phyloP scores from a whole-genome alignment of 371 early-diverging fungal genomes.

The Blyttiomyces sp. region DNA sequence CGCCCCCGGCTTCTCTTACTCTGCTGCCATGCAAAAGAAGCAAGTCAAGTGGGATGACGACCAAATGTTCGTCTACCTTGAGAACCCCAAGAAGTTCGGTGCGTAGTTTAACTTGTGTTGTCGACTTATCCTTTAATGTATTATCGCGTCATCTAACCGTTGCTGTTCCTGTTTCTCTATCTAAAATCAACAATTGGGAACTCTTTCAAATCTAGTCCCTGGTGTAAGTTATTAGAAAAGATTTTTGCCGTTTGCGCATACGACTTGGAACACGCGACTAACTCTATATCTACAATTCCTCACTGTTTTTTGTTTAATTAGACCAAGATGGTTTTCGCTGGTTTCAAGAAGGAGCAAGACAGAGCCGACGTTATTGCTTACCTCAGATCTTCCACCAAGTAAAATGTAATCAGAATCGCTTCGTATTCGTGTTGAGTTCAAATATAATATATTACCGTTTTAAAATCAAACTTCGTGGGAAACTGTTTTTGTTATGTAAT shows the following conservation, averaged over 20 bases:
- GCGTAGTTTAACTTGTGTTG: too few relatives aligned
- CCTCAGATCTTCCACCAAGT: constrained; percentile 70
- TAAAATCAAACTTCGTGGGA: neutral
- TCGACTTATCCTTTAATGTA: too few relatives aligned
- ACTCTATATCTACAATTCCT: too few relatives aligned
- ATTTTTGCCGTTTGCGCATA: neutral
- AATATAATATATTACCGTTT: neutral
- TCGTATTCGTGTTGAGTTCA: neutral
- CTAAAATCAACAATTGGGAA: too few relatives aligned
- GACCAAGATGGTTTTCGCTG: constrained; percentile 98
- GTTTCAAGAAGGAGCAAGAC: constrained; percentile 85
- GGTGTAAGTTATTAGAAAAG: constrained; percentile 67
- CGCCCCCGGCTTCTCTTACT: constrained; percentile 87
- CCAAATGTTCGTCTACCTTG: constrained; percentile 50
- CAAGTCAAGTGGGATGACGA: constrained; percentile 85
- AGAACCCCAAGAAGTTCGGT: constrained; percentile 97
- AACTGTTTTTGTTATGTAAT: neutral
- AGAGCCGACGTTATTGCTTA: constrained; percentile 81
- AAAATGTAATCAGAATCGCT: too few relatives aligned
- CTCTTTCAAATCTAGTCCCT: too few relatives aligned
- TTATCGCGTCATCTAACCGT: too few relatives aligned
- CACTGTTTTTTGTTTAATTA: too few relatives aligned
- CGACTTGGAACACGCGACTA: too few relatives aligned
- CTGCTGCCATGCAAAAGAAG: constrained; percentile 89
- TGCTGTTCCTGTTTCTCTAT: too few relatives aligned